These are phyloP conservation scores for Mucuna pruriens DNA, from an alignment of 306 rosid genomes.

Conservation along the genomic window DNA sequence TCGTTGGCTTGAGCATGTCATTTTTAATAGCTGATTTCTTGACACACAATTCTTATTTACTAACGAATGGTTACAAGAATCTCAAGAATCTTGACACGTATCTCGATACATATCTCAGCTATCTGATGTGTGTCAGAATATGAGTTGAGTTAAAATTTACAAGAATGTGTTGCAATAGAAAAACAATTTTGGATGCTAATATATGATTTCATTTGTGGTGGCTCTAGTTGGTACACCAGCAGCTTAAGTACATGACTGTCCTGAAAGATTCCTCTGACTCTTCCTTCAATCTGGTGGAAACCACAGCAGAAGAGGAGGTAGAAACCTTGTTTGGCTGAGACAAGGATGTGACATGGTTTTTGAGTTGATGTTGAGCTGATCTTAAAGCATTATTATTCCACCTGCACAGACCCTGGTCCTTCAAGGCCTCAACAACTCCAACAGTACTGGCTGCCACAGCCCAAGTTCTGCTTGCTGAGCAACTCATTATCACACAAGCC, in stretches of 20 bases:
- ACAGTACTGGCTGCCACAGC: constrained; percentile 48
- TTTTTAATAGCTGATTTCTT: no score
- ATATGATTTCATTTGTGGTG: no score
- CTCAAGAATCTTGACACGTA: no score
- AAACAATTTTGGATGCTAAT: neutral
- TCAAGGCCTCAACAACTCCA: constrained; percentile 55
- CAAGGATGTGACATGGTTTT: constrained; percentile 41
- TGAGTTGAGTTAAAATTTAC: constrained; percentile 39
- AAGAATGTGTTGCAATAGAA: neutral
- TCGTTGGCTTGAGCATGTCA: no score
- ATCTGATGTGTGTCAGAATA: no score
- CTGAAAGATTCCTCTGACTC: constrained; percentile 71
- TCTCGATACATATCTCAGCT: no score
- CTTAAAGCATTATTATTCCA: constrained; percentile 48
- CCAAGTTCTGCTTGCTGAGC: constrained; percentile 42
- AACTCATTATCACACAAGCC: neutral
- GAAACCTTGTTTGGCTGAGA: constrained; percentile 50
- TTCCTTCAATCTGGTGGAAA: constrained; percentile 42
- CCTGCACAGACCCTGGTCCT: constrained; percentile 63
- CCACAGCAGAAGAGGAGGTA: constrained; percentile 42
- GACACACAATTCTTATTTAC: no score
- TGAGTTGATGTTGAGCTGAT: constrained; percentile 46
- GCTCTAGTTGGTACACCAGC: constrained; percentile 49
- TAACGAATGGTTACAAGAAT: no score
- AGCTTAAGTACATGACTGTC: constrained; percentile 68